These are phyloP conservation scores for Hymenoscyphus albidus DNA, from an alignment of 2,329 filamentous ascomycete genomes.

Conservation along the genomic window DNA sequence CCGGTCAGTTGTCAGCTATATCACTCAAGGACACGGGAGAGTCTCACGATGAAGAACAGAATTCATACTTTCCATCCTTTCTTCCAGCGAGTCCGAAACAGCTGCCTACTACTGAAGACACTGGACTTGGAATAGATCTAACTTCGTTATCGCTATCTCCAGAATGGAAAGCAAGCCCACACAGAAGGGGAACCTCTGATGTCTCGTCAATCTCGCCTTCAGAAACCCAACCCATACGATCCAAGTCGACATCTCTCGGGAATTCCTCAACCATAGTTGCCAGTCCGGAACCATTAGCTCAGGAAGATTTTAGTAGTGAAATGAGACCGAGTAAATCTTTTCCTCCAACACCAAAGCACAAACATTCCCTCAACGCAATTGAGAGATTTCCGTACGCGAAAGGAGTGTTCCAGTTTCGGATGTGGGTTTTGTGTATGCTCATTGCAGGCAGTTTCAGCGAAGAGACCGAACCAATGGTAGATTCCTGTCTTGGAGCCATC, in stretches of 20 bases:
- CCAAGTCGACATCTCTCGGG: slow-evolving; percentile 4
- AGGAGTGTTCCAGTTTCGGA: slow-evolving; percentile 12
- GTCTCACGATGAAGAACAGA: slow-evolving; percentile 1
- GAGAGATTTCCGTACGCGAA: slow-evolving; percentile 12
- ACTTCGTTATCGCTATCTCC: slow-evolving; percentile 5
- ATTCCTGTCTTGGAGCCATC: slow-evolving; percentile 9
- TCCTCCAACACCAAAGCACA: slow-evolving; percentile 3
- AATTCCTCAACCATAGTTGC: not conserved
- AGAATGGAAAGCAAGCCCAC: slow-evolving; percentile 8
- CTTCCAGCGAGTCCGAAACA: not conserved
- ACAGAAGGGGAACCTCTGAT: slow-evolving; percentile 3
- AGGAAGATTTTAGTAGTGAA: not conserved
- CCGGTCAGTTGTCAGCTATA: slow-evolving; percentile 8
- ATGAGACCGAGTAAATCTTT: not conserved
- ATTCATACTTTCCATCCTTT: slow-evolving; percentile 12
- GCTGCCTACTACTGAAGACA: not conserved
- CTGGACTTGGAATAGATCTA: slow-evolving; percentile 8
- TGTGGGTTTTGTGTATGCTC: slow-evolving; percentile 13
- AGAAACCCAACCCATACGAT: not conserved
- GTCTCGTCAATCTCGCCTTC: not conserved
- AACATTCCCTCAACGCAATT: slow-evolving; percentile 6
- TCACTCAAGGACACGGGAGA: slow-evolving; percentile 5
- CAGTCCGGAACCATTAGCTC: slow-evolving; percentile 4
- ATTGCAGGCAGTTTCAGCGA: slow-evolving; percentile 9
- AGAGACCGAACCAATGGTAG: slow-evolving; percentile 7